These are phyloP conservation scores for Penicillium sp. DNA, from an alignment of 2,329 filamentous ascomycete genomes.

Conservation along the genomic window DNA sequence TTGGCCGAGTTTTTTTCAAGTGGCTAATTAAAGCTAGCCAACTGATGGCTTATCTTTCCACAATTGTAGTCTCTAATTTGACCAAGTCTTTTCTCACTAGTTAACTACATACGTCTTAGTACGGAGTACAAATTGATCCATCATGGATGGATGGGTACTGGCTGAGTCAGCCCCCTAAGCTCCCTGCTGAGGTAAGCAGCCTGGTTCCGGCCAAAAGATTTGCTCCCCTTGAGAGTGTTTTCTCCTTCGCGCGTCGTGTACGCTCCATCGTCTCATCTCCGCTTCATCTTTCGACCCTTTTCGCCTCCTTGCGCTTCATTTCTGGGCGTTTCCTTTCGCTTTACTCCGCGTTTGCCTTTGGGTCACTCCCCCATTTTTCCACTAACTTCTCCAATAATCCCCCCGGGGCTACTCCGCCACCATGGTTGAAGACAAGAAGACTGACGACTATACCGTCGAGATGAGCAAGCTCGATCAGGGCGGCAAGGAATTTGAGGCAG, in stretches of 20 bases:
- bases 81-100: neutral
- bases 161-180: slow-evolving; percentile 22
- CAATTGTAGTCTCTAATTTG: neutral
- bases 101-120: neutral
- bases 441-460: slow-evolving; percentile 74
- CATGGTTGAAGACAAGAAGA: slow-evolving; percentile 91
- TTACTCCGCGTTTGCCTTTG: slow-evolving; percentile 12
- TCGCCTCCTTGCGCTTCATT: neutral
- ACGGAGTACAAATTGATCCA: neutral
- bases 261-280: slow-evolving; percentile 15
- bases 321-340: slow-evolving; percentile 9
- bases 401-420: slow-evolving; percentile 36
- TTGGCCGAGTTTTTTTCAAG: neutral
- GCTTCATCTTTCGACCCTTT: neutral
- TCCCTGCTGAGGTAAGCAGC: slow-evolving; percentile 18
- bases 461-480: slow-evolving; percentile 66
- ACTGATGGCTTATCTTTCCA: neutral
- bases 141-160: neutral
- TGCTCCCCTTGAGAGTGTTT: slow-evolving; percentile 17
- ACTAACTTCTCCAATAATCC: neutral
- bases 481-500: slow-evolving; percentile 54
- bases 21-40: neutral
- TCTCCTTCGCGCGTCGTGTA: slow-evolving; percentile 27
- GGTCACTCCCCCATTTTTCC: slow-evolving; percentile 9
- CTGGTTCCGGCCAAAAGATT: slow-evolving; percentile 28